A percentile compares a stretch with the other conserved stretches of the same genome.
These are phyloP conservation scores for Agrocybe pediades DNA, from an alignment of 768 basidiomycete genomes.

Conservation along the genomic window DNA sequence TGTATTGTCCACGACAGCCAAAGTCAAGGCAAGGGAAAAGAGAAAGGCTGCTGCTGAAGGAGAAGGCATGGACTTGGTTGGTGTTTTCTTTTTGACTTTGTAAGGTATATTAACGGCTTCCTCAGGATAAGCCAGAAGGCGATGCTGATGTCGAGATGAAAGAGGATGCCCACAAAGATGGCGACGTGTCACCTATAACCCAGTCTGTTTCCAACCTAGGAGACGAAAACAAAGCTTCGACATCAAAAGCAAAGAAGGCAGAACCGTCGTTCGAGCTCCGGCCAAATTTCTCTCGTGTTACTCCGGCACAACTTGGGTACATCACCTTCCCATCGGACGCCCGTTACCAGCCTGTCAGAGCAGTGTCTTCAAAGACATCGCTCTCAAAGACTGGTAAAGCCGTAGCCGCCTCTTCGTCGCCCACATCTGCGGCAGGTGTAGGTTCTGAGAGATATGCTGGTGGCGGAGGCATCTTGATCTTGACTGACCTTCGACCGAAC, in stretches of 20 bases:
- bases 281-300: slow-evolving; percentile 90
- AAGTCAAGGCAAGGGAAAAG: slow-evolving; percentile 94
- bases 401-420: slow-evolving; percentile 25
- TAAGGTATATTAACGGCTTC: slow-evolving; percentile 17
- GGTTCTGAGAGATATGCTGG: slow-evolving; percentile 67
- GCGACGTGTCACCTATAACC: slow-evolving; percentile 59
- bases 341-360: slow-evolving; percentile 88
- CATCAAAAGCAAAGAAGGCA: slow-evolving; percentile 52
- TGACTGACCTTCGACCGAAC: slow-evolving; percentile 72
- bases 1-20: slow-evolving; percentile 95
- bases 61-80: slow-evolving; percentile 81
- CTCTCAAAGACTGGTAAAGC: slow-evolving; percentile 36
- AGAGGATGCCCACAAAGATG: slow-evolving; percentile 51
- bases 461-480: slow-evolving; percentile 86
- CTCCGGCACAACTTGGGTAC: slow-evolving; percentile 83
- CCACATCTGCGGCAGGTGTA: slow-evolving; percentile 30
- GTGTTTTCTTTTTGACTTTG: slow-evolving; percentile 28
- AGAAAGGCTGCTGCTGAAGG: slow-evolving; percentile 84
- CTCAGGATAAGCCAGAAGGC: slow-evolving; percentile 43
- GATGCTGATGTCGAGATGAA: slow-evolving; percentile 82
- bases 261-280: slow-evolving; percentile 80
- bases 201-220: slow-evolving; percentile 53
- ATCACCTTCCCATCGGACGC: slow-evolving; percentile 79
- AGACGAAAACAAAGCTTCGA: slow-evolving; percentile 38
- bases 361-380: slow-evolving; percentile 57